Evolutionary conservation across 345 rosid species (phyloP).

Genomic region (Adansonia digitata): DNA sequence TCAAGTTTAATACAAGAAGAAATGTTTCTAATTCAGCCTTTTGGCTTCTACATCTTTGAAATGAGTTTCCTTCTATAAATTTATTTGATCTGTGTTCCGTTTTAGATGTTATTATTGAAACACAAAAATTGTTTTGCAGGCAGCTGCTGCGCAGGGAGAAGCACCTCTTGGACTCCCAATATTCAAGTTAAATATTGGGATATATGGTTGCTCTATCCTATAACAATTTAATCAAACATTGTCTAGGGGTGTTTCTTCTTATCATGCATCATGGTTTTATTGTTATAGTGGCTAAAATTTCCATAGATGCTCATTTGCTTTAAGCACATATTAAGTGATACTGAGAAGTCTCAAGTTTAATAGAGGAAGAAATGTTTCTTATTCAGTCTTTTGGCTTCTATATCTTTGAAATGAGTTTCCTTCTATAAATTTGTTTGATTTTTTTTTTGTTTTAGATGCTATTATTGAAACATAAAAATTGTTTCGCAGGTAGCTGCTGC

Average conservation of each 20-base stretch:
- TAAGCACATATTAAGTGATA: not conserved
- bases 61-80: not conserved
- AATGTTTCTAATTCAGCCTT: not conserved
- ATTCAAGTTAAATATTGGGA: too few relatives aligned
- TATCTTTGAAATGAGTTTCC: not conserved
- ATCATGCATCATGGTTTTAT: not conserved
- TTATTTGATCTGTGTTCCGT: not conserved
- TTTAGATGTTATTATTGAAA: constrained; percentile 11
- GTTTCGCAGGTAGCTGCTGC: constrained; percentile 92
- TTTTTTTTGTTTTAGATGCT: not conserved
- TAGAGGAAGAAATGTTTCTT: not conserved
- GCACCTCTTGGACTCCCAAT: constrained; percentile 99
- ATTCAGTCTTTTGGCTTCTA: not conserved
- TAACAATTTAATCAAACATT: not conserved
- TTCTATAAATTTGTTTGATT: not conserved
- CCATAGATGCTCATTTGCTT: not conserved
- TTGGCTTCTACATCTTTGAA: not conserved
- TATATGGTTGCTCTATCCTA: not conserved
- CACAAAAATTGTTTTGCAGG: constrained; percentile 46
- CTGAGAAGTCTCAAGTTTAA: not conserved
- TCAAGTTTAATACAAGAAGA: not conserved
- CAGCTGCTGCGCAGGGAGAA: constrained; percentile 99
- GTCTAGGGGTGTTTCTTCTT: too few relatives aligned
- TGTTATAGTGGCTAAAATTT: not conserved
- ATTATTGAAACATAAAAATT: constrained; percentile 13